Conservation (phyloP, 768 basidiomycete species). For the Amanita phalloides region DNA sequence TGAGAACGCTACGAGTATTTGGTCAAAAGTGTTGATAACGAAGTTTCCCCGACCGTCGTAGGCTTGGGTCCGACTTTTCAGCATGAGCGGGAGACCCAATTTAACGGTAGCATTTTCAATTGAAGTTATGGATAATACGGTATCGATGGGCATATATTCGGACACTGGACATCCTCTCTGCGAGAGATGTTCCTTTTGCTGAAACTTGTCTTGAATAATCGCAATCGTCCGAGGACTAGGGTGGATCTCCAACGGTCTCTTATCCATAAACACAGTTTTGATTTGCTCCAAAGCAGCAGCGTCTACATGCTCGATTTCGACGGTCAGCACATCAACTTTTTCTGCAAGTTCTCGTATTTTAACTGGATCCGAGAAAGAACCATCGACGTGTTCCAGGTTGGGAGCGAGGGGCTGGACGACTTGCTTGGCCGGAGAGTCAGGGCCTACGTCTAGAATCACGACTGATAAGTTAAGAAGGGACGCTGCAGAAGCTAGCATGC, state of each 20-base stretch:
- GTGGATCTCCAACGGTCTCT: slow-evolving; percentile 36
- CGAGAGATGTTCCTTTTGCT: slow-evolving; percentile 69
- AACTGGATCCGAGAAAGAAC: slow-evolving; percentile 72
- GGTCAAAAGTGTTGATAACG: slow-evolving; percentile 45
- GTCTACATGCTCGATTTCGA: slow-evolving; percentile 97
- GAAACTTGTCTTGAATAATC: slow-evolving; percentile 81
- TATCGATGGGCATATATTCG: slow-evolving; percentile 49
- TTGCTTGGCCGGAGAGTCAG: slow-evolving; percentile 84
- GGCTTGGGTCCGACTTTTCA: slow-evolving; percentile 90
- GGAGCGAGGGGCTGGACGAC: slow-evolving; percentile 47
- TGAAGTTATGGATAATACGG: slow-evolving; percentile 28
- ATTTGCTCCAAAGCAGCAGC: slow-evolving; percentile 61
- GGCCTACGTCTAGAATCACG: slow-evolving; percentile 76
- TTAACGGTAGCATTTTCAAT: slow-evolving; percentile 38
- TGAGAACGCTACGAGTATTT: slow-evolving; percentile 39
- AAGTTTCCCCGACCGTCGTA: slow-evolving; percentile 97
- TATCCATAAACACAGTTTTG: slow-evolving; percentile 20
- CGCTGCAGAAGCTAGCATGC: slow-evolving; percentile 90
- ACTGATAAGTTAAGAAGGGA: slow-evolving; percentile 78
- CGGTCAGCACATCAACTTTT: slow-evolving; percentile 80
- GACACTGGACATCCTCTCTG: slow-evolving; percentile 47
- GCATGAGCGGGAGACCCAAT: slow-evolving; percentile 86
- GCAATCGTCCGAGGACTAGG: slow-evolving; percentile 77
- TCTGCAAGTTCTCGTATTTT: slow-evolving; percentile 73
- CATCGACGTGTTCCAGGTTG: slow-evolving; percentile 62